Percentiles rank a stretch among this genome's conserved stretches.
phyloP scores from a whole-genome alignment of 306 rosid species.

The Gastrolobium bilobum region DNA sequence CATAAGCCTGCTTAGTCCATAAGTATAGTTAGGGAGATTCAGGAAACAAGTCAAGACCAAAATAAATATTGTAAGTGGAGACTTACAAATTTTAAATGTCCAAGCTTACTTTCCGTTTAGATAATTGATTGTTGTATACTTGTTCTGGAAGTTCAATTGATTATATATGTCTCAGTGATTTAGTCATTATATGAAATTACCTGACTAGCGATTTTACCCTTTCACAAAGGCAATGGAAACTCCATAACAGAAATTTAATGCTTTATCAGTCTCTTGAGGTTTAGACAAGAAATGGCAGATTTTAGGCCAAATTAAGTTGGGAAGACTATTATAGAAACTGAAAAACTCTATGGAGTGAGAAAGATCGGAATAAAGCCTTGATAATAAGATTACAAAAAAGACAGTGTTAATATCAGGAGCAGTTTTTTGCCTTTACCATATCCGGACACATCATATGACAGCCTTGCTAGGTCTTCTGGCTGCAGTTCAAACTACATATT shows the following conservation, averaged over 20 bases:
- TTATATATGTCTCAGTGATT: slow-evolving; percentile 16
- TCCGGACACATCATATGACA: not conserved
- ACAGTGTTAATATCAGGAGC: not conserved
- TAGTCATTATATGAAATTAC: slow-evolving; percentile 8
- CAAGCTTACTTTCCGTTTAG: slow-evolving; percentile 40
- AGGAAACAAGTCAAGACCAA: slow-evolving; percentile 26
- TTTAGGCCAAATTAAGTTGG: slow-evolving; percentile 24
- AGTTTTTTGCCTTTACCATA: slow-evolving; percentile 20
- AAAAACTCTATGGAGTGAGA: not conserved
- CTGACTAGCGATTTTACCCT: not conserved
- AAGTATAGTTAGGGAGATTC: slow-evolving; percentile 7
- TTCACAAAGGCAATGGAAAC: slow-evolving; percentile 18
- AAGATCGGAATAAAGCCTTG: not conserved
- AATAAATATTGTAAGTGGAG: slow-evolving; percentile 21
- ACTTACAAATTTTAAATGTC: not conserved
- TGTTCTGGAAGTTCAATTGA: slow-evolving; percentile 26
- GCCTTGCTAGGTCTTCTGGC: not conserved
- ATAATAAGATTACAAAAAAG: not conserved
- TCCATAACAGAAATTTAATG: slow-evolving; percentile 9
- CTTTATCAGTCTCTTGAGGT: slow-evolving; percentile 7
- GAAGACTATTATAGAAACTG: slow-evolving; percentile 27
- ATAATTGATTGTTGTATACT: not conserved
- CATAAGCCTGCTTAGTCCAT: slow-evolving; percentile 61
- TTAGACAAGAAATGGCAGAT: not conserved
- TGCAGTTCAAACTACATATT: slow-evolving; percentile 16